Percentiles rank a stretch among this genome's conserved stretches.
These are phyloP conservation scores for Globisporangium irregulare DNA, from an alignment of 352 stramenopile genomes.

Conservation along the genomic window DNA sequence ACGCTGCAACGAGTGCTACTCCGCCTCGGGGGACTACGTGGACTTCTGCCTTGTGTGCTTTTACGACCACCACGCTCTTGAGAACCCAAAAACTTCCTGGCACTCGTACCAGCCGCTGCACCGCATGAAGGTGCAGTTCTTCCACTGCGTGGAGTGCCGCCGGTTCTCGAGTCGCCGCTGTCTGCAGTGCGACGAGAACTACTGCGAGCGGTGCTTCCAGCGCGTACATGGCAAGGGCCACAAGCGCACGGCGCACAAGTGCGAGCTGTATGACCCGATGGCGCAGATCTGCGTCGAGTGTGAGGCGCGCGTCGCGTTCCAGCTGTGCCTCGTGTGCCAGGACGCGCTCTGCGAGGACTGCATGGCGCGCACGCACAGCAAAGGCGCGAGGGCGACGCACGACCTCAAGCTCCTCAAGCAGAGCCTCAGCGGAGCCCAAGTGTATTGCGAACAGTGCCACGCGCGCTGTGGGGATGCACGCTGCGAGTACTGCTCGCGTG, in stretches of 20 bases:
- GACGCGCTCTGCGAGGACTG: constrained; percentile 72
- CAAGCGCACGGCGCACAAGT: constrained; percentile 44
- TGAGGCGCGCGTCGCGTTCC: constrained; percentile 59
- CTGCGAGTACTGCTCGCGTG: constrained; percentile 51
- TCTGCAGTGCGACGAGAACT: constrained; percentile 74
- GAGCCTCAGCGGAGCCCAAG: constrained; percentile 20
- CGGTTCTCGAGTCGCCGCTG: constrained; percentile 58
- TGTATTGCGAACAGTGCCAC: constrained; percentile 63
- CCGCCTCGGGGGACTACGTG: constrained; percentile 55
- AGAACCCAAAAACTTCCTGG: constrained; percentile 31
- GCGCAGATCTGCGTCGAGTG: constrained; percentile 72
- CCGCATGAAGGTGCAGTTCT: constrained; percentile 26
- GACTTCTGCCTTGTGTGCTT: constrained; percentile 78
- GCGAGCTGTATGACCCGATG: constrained; percentile 56
- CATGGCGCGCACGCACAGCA: constrained; percentile 53
- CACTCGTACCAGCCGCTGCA: constrained; percentile 65
- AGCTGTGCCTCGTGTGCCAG: constrained; percentile 59
- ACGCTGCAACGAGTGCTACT: constrained; percentile 70
- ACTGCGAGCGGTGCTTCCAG: constrained; percentile 74
- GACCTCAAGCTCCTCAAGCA: constrained; percentile 50
- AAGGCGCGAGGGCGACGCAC: constrained; percentile 38
- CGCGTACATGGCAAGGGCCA: constrained; percentile 65
- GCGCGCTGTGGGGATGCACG: constrained; percentile 45
- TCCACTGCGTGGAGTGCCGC: constrained; percentile 76
- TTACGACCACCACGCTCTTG: constrained; percentile 45